These are phyloP conservation scores for Suillus paluster DNA, from an alignment of 768 basidiomycete genomes.

Conservation along the genomic window DNA sequence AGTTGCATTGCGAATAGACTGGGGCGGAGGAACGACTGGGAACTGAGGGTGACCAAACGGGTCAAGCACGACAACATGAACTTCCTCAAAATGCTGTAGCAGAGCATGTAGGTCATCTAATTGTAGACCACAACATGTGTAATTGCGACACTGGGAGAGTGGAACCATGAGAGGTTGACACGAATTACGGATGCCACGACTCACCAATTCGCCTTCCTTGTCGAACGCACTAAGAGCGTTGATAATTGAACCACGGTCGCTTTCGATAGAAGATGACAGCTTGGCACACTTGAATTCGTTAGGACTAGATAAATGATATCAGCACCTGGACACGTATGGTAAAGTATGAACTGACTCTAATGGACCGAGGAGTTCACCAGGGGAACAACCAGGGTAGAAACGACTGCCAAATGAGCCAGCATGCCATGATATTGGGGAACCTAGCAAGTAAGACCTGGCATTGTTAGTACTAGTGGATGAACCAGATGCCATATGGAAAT, in stretches of 20 bases:
- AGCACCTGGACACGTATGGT: neutral
- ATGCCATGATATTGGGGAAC: slow-evolving; percentile 75
- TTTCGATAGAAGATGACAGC: slow-evolving; percentile 59
- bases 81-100: slow-evolving; percentile 91
- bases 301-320: slow-evolving; percentile 34
- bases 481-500: slow-evolving; percentile 46
- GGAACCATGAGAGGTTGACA: neutral
- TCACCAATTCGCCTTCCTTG: slow-evolving; percentile 75
- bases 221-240: slow-evolving; percentile 71
- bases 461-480: slow-evolving; percentile 52
- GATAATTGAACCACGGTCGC: slow-evolving; percentile 60
- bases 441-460: slow-evolving; percentile 70
- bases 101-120: slow-evolving; percentile 80
- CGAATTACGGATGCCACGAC: slow-evolving; percentile 27
- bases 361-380: slow-evolving; percentile 61
- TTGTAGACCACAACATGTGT: slow-evolving; percentile 86
- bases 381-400: slow-evolving; percentile 66
- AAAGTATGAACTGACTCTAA: slow-evolving; percentile 58
- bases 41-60: slow-evolving; percentile 41
- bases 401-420: slow-evolving; percentile 67
- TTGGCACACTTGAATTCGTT: slow-evolving; percentile 52
- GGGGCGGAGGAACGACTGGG: slow-evolving; percentile 34
- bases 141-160: slow-evolving; percentile 71
- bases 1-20: slow-evolving; percentile 37
- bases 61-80: slow-evolving; percentile 78